Evolutionary conservation across 106 monocot species (phyloP).

Genomic region (Dendrobium nobile): DNA sequence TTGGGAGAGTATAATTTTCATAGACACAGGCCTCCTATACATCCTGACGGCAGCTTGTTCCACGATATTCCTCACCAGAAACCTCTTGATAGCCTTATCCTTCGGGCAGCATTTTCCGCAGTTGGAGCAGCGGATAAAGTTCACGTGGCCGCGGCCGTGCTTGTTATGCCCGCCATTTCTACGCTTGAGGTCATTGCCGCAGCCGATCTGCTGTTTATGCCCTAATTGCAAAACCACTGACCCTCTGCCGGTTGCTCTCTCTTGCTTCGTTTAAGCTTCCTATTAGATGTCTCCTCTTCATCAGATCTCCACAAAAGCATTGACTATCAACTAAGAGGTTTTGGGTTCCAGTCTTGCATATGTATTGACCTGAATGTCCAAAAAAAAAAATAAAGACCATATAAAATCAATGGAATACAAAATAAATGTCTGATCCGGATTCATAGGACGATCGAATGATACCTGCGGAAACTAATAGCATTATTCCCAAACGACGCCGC

Average conservation of each 20-base stretch:
- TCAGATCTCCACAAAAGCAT: no score
- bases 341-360: no score
- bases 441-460: no score
- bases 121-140: constrained; percentile 75
- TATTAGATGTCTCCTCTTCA: no score
- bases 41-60: constrained; percentile 42
- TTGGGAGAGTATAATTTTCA: constrained; percentile 41
- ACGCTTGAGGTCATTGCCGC: constrained; percentile 37
- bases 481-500: no score
- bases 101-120: constrained; percentile 76
- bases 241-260: not conserved
- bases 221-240: no score
- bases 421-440: no score
- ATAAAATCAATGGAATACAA: no score
- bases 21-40: constrained; percentile 36
- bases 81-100: constrained; percentile 43
- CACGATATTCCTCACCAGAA: constrained; percentile 41
- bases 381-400: no score
- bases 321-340: no score
- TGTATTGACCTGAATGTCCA: no score
- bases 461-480: no score
- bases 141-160: constrained; percentile 74
- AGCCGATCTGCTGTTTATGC: not conserved
- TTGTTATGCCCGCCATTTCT: constrained; percentile 88
- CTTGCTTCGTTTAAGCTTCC: not conserved